Conservation (phyloP, 768 basidiomycete species). For the Auriscalpium vulgare region DNA sequence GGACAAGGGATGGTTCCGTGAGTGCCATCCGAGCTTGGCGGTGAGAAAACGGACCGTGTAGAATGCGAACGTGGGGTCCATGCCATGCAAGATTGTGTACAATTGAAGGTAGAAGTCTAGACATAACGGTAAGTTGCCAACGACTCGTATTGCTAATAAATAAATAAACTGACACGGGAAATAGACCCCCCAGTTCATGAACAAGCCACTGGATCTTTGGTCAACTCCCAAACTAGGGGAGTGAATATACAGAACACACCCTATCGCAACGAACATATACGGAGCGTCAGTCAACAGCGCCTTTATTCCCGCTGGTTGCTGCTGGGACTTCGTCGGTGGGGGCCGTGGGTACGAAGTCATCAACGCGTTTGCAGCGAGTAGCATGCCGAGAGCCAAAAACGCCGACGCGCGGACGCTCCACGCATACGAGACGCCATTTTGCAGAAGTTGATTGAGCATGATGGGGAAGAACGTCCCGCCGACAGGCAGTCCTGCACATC, state of each 20-base stretch:
- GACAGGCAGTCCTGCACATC: conserved; percentile 20
- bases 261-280: conserved; percentile 12
- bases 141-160: neutral
- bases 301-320: conserved; percentile 1
- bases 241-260: conserved; percentile 6
- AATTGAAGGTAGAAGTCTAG: conserved; percentile 21
- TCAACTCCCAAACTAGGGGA: neutral
- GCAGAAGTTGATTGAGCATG: conserved; percentile 23
- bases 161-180: conserved; percentile 17
- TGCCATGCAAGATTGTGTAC: conserved; percentile 14
- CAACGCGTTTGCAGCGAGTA: conserved; percentile 14
- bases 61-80: conserved; percentile 14
- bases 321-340: neutral
- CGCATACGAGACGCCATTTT: conserved; percentile 28
- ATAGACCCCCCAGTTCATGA: conserved; percentile 15
- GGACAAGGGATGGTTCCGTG: neutral
- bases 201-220: conserved; percentile 1
- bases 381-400: conserved; percentile 14
- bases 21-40: neutral
- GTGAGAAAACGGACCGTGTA: conserved; percentile 14
- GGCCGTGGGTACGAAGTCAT: conserved; percentile 14
- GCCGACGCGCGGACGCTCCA: conserved; percentile 32
- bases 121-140: neutral
- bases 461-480: conserved; percentile 29
- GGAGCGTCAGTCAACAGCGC: conserved; percentile 13